Evolutionary conservation across 768 basidiomycete genomes (phyloP).

Genomic region (Suillus subluteus): DNA sequence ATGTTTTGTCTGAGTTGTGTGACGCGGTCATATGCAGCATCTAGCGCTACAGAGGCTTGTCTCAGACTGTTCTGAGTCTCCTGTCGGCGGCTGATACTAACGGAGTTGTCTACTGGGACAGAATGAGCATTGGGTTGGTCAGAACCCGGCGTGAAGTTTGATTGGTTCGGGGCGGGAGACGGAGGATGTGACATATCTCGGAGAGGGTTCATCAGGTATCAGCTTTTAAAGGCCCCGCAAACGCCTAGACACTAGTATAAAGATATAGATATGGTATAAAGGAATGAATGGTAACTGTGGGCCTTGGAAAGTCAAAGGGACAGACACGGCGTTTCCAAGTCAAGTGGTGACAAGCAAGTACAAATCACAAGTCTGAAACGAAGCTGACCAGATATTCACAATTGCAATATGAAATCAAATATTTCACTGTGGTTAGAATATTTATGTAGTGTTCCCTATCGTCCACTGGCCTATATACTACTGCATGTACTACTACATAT

Average conservation of each 20-base stretch:
- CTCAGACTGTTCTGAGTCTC: slow-evolving; percentile 45
- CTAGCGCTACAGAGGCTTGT: slow-evolving; percentile 55
- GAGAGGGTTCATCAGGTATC: slow-evolving; percentile 3
- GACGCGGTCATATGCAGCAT: slow-evolving; percentile 58
- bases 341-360: slow-evolving; percentile 1
- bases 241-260: not conserved
- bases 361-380: not conserved
- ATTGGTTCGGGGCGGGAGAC: slow-evolving; percentile 11
- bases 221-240: not conserved
- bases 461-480: slow-evolving; percentile 8
- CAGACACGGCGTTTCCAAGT: not conserved
- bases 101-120: not conserved
- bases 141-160: not conserved
- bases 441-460: not conserved
- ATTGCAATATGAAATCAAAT: not conserved
- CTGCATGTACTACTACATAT: slow-evolving; percentile 13
- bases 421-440: not conserved
- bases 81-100: not conserved
- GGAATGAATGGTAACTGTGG: not conserved
- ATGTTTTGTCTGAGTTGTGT: slow-evolving; percentile 57
- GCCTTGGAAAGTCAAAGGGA: not conserved
- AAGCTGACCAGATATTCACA: not conserved
- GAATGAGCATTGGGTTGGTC: not conserved
- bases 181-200: slow-evolving; percentile 5
- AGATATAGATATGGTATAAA: slow-evolving; percentile 5